phyloP scores from a whole-genome alignment of 768 basidiomycete genomes.

The Rickenella mellea region DNA sequence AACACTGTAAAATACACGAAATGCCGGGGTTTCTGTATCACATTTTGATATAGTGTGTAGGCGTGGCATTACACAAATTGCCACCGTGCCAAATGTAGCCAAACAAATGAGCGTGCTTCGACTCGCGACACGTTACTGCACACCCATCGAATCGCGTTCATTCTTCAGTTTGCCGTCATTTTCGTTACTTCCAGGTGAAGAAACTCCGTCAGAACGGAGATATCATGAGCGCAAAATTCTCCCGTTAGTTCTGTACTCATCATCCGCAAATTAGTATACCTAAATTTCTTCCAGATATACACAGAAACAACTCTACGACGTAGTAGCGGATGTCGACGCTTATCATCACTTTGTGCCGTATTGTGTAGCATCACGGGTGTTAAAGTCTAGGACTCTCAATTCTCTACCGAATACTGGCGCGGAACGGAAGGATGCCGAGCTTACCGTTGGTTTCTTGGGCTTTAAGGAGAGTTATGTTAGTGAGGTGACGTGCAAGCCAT shows the following conservation, averaged over 20 bases:
- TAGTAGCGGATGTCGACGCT: conserved; percentile 82
- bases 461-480: conserved; percentile 86
- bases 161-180: too few relatives aligned
- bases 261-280: neutral
- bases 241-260: conserved; percentile 48
- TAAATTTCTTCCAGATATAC: conserved; percentile 48
- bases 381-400: conserved; percentile 26
- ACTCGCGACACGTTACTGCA: too few relatives aligned
- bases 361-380: conserved; percentile 65
- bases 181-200: too few relatives aligned
- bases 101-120: too few relatives aligned
- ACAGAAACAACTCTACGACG: conserved; percentile 66
- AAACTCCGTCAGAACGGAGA: too few relatives aligned
- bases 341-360: conserved; percentile 87
- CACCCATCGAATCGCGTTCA: too few relatives aligned
- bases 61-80: too few relatives aligned
- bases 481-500: conserved; percentile 70
- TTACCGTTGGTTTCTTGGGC: conserved; percentile 81
- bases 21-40: too few relatives aligned
- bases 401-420: conserved; percentile 8
- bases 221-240: conserved; percentile 83
- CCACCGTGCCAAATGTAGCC: too few relatives aligned
- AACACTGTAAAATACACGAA: too few relatives aligned
- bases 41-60: too few relatives aligned
- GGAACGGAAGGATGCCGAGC: conserved; percentile 58